phyloP scores from a whole-genome alignment of 2,329 filamentous ascomycete species.

The Botrytis fragariae region DNA sequence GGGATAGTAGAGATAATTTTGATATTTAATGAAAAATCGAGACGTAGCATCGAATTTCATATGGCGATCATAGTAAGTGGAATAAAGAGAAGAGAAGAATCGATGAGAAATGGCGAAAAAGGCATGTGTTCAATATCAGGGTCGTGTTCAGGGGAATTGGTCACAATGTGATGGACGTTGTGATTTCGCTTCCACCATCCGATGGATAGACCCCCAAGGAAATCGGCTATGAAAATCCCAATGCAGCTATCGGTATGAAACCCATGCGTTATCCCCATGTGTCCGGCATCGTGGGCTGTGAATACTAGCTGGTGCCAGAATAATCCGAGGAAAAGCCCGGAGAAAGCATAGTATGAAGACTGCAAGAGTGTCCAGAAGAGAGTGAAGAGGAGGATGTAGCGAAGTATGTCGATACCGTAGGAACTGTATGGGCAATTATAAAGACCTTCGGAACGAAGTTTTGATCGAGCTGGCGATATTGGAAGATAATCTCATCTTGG shows the following conservation, averaged over 20 bases:
- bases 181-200: slow-evolving; percentile 98
- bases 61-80: slow-evolving; percentile 80
- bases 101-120: slow-evolving; percentile 85
- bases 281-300: slow-evolving; percentile 88
- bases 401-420: slow-evolving; percentile 70
- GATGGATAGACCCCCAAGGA: slow-evolving; percentile 80
- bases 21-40: slow-evolving; percentile 66
- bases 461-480: slow-evolving; percentile 74
- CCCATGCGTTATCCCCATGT: slow-evolving; percentile 94
- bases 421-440: slow-evolving; percentile 81
- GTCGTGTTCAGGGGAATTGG: slow-evolving; percentile 91
- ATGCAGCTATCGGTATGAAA: slow-evolving; percentile 81
- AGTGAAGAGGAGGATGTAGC: slow-evolving; percentile 67
- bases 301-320: slow-evolving; percentile 97
- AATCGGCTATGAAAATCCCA: slow-evolving; percentile 87
- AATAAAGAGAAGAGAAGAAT: slow-evolving; percentile 70
- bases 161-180: slow-evolving; percentile 95
- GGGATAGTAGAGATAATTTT: slow-evolving; percentile 80
- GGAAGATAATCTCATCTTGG: slow-evolving; percentile 72
- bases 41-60: slow-evolving; percentile 75
- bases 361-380: slow-evolving; percentile 60
- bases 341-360: slow-evolving; percentile 63
- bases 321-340: slow-evolving; percentile 72
- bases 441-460: slow-evolving; percentile 69
- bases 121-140: slow-evolving; percentile 89